Evolutionary conservation across 768 basidiomycete genomes (phyloP).

Genomic region (Strobilomyces confusus): DNA sequence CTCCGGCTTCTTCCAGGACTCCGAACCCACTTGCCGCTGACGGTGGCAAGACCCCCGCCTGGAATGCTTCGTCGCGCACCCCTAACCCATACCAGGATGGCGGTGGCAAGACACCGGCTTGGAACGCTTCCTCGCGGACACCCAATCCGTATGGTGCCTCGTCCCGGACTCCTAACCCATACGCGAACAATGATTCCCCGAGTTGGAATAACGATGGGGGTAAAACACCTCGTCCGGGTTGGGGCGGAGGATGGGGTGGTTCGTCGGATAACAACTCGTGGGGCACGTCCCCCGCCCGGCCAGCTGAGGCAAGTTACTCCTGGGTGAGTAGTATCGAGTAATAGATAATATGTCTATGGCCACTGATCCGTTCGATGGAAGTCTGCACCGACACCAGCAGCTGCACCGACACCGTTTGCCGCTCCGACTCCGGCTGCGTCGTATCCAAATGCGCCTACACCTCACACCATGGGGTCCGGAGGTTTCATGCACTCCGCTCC

Average conservation of each 20-base stretch:
- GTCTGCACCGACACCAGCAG: conserved; percentile 38
- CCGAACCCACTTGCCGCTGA: conserved; percentile 63
- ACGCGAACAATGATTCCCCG: conserved; percentile 26
- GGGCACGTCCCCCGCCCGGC: conserved; percentile 33
- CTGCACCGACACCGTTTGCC: conserved; percentile 37
- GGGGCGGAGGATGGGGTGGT: conserved; percentile 33
- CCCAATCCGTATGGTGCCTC: conserved; percentile 48
- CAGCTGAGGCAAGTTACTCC: conserved; percentile 28
- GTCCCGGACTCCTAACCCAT: conserved; percentile 53
- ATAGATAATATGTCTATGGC: conserved; percentile 8
- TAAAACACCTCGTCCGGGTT: conserved; percentile 48
- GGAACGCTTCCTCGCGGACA: conserved; percentile 46
- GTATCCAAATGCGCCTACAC: conserved; percentile 32
- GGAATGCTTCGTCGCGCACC: conserved; percentile 47
- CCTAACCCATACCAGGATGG: conserved; percentile 51
- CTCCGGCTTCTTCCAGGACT: conserved; percentile 61
- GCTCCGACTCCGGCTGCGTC: conserved; percentile 29
- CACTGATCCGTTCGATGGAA: conserved; percentile 8
- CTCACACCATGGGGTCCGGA: conserved; percentile 25
- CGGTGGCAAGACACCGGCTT: conserved; percentile 50
- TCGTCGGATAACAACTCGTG: conserved; percentile 20
- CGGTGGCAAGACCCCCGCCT: conserved; percentile 66
- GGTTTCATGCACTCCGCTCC: conserved; percentile 27
- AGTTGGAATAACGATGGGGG: conserved; percentile 36
- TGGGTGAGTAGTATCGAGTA: conserved; percentile 33